These are phyloP conservation scores for Tritrichomonas foetus DNA, from an alignment of 208 protist genomes.

Conservation along the genomic window DNA sequence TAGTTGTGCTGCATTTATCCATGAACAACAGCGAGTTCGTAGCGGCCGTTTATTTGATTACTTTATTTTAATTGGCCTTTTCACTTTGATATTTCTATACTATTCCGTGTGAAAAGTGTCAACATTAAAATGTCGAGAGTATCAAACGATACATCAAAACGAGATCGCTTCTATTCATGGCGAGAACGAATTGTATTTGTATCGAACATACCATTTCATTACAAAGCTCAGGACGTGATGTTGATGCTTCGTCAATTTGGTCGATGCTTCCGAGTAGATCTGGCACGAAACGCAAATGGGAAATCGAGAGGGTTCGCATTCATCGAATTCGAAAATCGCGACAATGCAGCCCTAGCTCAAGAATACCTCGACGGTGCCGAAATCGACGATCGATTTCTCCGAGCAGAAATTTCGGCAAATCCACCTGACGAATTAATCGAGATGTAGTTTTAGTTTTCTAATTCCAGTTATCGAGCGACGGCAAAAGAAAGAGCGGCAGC, in stretches of 20 bases:
- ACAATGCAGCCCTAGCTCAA: not conserved
- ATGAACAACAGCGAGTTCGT: no score
- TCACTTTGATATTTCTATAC: no score
- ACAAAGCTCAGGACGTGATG: not conserved
- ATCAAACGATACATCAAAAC: not conserved
- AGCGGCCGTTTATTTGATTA: no score
- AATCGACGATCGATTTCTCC: not conserved
- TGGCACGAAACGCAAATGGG: not conserved
- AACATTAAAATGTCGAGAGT: no score
- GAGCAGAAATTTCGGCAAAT: not conserved
- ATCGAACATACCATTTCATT: not conserved
- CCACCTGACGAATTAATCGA: slow-evolving; percentile 16
- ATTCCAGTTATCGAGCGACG: not conserved
- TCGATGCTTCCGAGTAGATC: not conserved
- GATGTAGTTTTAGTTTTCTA: not conserved
- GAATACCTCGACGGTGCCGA: not conserved
- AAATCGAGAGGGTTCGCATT: not conserved
- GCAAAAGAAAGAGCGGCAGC: not conserved
- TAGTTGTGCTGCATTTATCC: no score
- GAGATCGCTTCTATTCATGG: slow-evolving; percentile 69
- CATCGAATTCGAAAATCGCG: not conserved
- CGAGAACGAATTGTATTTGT: not conserved
- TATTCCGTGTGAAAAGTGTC: no score
- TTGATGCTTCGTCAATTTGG: not conserved
- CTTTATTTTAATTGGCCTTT: no score